These are phyloP conservation scores for Durio zibethinus DNA, from an alignment of 345 rosid species.

Conservation along the genomic window DNA sequence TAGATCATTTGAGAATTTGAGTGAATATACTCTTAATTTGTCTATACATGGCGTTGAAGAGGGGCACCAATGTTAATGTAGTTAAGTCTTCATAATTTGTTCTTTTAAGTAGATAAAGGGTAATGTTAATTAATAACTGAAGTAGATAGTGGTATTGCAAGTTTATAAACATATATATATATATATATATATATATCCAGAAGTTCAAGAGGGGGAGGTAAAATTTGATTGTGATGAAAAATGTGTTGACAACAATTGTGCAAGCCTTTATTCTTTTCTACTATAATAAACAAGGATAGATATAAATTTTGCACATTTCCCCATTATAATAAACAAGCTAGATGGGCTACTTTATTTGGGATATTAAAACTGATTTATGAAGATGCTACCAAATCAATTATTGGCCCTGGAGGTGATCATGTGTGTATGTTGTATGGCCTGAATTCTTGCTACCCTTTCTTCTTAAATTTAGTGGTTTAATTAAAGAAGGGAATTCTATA, in stretches of 20 bases:
- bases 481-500: not conserved
- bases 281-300: not conserved
- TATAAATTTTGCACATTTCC: no score
- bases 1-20: not conserved
- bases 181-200: no score
- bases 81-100: not conserved
- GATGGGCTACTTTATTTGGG: not conserved
- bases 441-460: not conserved
- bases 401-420: not conserved
- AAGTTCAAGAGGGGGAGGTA: no score
- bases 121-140: not conserved
- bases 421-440: not conserved
- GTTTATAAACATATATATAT: no score
- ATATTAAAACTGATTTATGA: not conserved
- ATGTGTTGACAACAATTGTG: no score
- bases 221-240: no score
- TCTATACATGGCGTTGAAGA: not conserved
- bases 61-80: not conserved
- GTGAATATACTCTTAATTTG: not conserved
- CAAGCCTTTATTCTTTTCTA: not conserved
- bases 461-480: not conserved
- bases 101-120: not conserved
- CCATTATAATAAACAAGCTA: no score
- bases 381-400: not conserved
- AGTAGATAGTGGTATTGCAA: no score